These are phyloP conservation scores for Platanus orientalis DNA, from an alignment of 164 flowering plant species.

Conservation along the genomic window DNA sequence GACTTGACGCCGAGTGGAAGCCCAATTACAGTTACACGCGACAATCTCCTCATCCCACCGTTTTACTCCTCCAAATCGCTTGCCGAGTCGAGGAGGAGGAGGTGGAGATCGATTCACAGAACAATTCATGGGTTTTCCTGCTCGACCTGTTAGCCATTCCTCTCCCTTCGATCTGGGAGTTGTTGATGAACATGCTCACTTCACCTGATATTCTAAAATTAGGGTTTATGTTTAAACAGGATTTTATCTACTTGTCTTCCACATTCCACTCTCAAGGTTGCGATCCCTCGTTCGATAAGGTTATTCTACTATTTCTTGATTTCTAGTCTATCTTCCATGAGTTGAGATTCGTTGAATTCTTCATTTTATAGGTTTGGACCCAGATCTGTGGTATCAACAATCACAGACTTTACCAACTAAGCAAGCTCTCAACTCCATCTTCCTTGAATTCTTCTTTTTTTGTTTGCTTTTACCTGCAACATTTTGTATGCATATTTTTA, in stretches of 20 bases:
- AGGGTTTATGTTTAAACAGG: slow-evolving; percentile 88
- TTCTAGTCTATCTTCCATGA: background rate
- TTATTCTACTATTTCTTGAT: slow-evolving; percentile 5
- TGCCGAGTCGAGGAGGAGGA: slow-evolving; percentile 33
- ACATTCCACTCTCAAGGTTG: slow-evolving; percentile 63
- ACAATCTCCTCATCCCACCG: slow-evolving; percentile 53
- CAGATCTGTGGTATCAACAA: too few relatives aligned
- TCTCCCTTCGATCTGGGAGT: slow-evolving; percentile 46
- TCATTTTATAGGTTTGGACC: background rate
- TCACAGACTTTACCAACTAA: too few relatives aligned
- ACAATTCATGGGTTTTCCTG: slow-evolving; percentile 46
- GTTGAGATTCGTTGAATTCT: background rate
- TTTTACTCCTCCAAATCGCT: slow-evolving; percentile 82
- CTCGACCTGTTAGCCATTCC: slow-evolving; percentile 53
- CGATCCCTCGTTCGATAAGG: slow-evolving; percentile 64
- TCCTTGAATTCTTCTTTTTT: background rate
- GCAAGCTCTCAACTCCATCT: background rate
- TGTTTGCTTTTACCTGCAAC: too few relatives aligned
- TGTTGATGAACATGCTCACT: slow-evolving; percentile 50
- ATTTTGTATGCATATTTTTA: too few relatives aligned
- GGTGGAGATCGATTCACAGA: background rate
- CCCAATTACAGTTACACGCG: slow-evolving; percentile 37
- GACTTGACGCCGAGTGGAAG: slow-evolving; percentile 94
- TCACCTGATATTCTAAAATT: slow-evolving; percentile 63
- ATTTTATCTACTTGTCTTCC: slow-evolving; percentile 67